Evolutionary conservation across 2,329 filamentous ascomycete species (phyloP).

Genomic region (Penicillium rolfsii): DNA sequence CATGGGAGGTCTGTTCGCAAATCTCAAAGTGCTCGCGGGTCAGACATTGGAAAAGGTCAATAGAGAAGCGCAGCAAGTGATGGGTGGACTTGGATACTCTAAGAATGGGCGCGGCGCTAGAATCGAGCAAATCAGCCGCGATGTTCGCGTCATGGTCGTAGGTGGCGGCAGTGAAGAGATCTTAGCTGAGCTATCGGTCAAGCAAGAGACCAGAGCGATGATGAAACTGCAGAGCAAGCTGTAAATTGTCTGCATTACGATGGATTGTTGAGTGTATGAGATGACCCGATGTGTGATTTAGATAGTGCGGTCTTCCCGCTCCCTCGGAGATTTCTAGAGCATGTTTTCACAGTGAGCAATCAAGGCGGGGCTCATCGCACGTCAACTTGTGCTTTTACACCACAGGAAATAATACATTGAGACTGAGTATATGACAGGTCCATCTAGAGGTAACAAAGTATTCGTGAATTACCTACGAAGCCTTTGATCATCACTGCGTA

Average conservation of each 20-base stretch:
- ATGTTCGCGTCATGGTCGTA: conserved; percentile 58
- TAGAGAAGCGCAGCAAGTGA: conserved; percentile 58
- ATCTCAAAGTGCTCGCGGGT: conserved; percentile 54
- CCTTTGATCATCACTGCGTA: too few relatives aligned
- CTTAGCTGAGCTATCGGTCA: conserved; percentile 56
- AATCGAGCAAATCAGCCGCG: conserved; percentile 59
- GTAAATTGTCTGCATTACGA: conserved; percentile 9
- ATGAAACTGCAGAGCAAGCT: conserved; percentile 28
- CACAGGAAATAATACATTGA: too few relatives aligned
- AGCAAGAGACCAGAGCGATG: conserved; percentile 47
- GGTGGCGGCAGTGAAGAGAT: conserved; percentile 62
- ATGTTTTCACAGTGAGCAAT: too few relatives aligned
- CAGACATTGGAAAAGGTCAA: conserved; percentile 55
- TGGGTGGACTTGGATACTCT: conserved; percentile 58
- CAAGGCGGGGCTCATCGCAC: too few relatives aligned
- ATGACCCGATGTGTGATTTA: background rate
- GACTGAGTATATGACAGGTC: too few relatives aligned
- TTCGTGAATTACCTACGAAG: too few relatives aligned
- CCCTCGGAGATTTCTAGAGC: too few relatives aligned
- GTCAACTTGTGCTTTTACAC: too few relatives aligned
- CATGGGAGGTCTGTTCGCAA: conserved; percentile 30
- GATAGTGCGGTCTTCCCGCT: background rate
- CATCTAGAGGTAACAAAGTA: too few relatives aligned
- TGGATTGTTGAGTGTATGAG: background rate
- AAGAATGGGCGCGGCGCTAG: conserved; percentile 52